These are phyloP conservation scores for Bryum argenteum DNA, from an alignment of 225 moss, liverwort and hornwort genomes.

Conservation along the genomic window DNA sequence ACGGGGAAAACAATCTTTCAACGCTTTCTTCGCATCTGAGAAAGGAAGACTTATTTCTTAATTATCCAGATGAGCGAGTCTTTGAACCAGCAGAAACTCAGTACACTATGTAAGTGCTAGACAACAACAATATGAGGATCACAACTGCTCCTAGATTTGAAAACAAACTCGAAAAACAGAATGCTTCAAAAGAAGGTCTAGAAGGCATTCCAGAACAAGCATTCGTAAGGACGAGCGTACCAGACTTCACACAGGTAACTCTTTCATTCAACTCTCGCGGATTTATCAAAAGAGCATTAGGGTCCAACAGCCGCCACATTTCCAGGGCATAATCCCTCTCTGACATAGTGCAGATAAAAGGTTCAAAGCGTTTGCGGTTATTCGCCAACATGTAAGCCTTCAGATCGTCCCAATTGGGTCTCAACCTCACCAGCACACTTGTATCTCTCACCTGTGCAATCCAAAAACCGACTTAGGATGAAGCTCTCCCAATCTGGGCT, in stretches of 20 bases:
- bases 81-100: constrained; percentile 15
- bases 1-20: constrained; percentile 87
- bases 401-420: constrained; percentile 96
- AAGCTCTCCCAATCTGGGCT: not conserved
- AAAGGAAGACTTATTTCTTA: constrained; percentile 13
- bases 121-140: not conserved
- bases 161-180: not conserved
- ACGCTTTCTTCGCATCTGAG: constrained; percentile 81
- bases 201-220: constrained; percentile 1
- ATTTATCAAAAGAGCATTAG: constrained; percentile 86
- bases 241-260: constrained; percentile 96
- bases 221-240: constrained; percentile 34
- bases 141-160: not conserved
- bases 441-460: constrained; percentile 83
- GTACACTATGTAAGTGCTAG: not conserved
- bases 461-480: constrained; percentile 18
- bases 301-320: constrained; percentile 99
- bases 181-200: constrained; percentile 15
- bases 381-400: constrained; percentile 91
- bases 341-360: constrained; percentile 99
- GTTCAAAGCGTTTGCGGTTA: constrained; percentile 97
- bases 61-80: constrained; percentile 7
- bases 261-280: constrained; percentile 93
- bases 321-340: constrained; percentile 98
- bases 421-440: constrained; percentile 89